These are phyloP conservation scores for Tanacetum coccineum DNA, from an alignment of 129 eudicot species.

Conservation along the genomic window DNA sequence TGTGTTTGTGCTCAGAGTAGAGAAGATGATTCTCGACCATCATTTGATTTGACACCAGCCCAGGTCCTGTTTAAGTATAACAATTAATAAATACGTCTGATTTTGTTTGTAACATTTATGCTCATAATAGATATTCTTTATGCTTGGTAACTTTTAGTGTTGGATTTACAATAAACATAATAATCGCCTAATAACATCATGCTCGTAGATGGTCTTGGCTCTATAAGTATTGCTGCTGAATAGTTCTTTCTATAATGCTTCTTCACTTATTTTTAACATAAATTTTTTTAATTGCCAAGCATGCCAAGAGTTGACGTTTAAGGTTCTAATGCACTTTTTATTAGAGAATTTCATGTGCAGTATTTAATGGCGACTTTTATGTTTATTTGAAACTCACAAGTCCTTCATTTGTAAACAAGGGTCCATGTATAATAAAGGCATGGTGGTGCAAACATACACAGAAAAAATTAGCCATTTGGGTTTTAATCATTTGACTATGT, in stretches of 20 bases:
- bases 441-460: slow-evolving; percentile 8
- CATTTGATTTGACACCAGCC: slow-evolving; percentile 85
- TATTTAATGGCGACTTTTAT: neutral
- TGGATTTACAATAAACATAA: slow-evolving; percentile 6
- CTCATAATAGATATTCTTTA: slow-evolving; percentile 2
- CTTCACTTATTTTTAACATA: neutral
- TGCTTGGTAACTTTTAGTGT: slow-evolving; percentile 4
- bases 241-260: slow-evolving; percentile 3
- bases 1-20: slow-evolving; percentile 97
- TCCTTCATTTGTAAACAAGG: neutral
- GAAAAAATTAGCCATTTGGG: slow-evolving; percentile 1
- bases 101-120: slow-evolving; percentile 10
- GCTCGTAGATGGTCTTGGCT: slow-evolving; percentile 20
- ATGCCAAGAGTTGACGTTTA: neutral
- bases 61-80: slow-evolving; percentile 50
- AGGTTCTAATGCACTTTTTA: neutral
- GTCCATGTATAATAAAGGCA: neutral
- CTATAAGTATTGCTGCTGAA: neutral
- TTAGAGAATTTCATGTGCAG: neutral
- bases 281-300: neutral
- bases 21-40: slow-evolving; percentile 75
- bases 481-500: too few species aligned
- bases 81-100: neutral
- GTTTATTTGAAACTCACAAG: neutral
- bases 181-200: slow-evolving; percentile 7